These are phyloP conservation scores for Colletotrichum sp. DNA, from an alignment of 2,329 filamentous ascomycete genomes.

Conservation along the genomic window DNA sequence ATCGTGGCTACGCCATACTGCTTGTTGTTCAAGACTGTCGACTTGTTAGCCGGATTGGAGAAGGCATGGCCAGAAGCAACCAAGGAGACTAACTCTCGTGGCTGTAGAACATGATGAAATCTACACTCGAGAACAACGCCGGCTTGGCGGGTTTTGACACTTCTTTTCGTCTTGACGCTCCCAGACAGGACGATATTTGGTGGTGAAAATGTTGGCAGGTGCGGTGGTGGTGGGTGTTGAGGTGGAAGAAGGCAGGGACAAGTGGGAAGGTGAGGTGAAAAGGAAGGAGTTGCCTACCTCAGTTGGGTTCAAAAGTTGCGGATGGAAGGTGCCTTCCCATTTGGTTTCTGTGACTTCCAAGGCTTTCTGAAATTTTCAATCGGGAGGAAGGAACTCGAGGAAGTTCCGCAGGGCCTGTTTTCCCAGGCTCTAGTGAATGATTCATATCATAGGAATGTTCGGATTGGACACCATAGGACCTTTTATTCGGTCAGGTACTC, in stretches of 20 bases:
- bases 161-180: neutral
- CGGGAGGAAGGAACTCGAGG: neutral
- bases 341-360: neutral
- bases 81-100: conserved; percentile 77
- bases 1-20: conserved; percentile 94
- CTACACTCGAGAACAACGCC: neutral
- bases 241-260: neutral
- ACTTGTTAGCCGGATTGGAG: conserved; percentile 26
- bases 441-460: neutral
- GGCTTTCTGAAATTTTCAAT: accelerated
- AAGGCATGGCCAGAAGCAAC: neutral
- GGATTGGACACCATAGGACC: neutral
- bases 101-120: conserved; percentile 83
- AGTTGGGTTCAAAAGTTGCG: accelerated
- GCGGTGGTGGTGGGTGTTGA: neutral
- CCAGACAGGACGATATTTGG: neutral
- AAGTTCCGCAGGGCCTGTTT: neutral
- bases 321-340: neutral
- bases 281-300: neutral
- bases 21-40: conserved; percentile 77
- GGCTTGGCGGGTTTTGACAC: neutral
- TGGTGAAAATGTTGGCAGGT: neutral
- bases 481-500: neutral
- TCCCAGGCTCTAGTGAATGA: neutral
- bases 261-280: neutral